These are phyloP conservation scores for Pseudogymnoascus pannorum DNA, from an alignment of 2,329 filamentous ascomycete genomes.

Conservation along the genomic window DNA sequence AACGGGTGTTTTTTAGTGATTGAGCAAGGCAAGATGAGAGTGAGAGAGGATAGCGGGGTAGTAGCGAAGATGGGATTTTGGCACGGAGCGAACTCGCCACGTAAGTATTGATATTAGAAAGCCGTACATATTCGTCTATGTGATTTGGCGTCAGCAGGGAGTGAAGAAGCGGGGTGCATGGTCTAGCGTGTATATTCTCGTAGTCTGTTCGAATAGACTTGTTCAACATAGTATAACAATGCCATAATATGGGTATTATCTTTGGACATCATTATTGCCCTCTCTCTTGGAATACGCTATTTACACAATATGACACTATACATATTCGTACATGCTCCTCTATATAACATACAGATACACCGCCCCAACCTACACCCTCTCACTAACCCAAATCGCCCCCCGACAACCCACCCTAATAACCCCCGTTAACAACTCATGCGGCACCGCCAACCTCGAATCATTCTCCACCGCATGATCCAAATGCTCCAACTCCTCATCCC, in stretches of 20 bases:
- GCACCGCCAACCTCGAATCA: conserved; percentile 81
- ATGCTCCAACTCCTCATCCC: conserved; percentile 96
- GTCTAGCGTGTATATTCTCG: conserved; percentile 1
- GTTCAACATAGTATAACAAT: conserved; percentile 5
- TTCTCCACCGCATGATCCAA: conserved; percentile 91
- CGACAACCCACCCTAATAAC: conserved; percentile 85
- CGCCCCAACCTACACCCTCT: conserved; percentile 47
- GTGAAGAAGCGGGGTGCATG: neutral
- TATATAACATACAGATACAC: conserved; percentile 10
- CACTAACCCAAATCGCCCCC: conserved; percentile 87
- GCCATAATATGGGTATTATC: neutral
- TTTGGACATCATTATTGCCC: neutral
- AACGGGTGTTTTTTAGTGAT: neutral
- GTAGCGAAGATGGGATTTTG: neutral
- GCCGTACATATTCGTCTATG: conserved; percentile 3
- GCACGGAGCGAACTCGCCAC: neutral
- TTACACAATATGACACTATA: conserved; percentile 4
- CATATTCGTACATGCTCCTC: conserved; percentile 18
- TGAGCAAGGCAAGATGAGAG: neutral
- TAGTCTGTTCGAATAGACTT: conserved; percentile 3
- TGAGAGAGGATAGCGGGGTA: neutral
- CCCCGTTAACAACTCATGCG: conserved; percentile 81
- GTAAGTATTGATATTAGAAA: conserved; percentile 8
- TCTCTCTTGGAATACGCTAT: neutral
- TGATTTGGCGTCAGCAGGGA: conserved; percentile 2